phyloP scores from a whole-genome alignment of 2,329 filamentous ascomycete genomes.

The Falciphora oryzae region DNA sequence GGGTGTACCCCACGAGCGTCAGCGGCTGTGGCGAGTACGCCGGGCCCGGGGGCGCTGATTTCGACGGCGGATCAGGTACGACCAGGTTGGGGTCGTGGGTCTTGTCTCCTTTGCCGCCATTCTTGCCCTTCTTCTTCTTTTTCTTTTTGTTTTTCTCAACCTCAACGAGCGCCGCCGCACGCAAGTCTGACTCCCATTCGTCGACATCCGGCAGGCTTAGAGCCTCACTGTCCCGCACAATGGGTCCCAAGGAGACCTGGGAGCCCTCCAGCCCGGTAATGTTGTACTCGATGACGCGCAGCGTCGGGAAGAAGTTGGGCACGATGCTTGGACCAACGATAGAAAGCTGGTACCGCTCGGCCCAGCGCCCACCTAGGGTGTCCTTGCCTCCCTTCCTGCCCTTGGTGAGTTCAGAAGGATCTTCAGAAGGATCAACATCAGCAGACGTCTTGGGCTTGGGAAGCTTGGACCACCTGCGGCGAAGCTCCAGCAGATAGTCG shows the following conservation, averaged over 20 bases:
- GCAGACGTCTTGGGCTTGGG: slow-evolving; percentile 33
- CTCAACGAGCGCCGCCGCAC: slow-evolving; percentile 14
- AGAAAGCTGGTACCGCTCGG: slow-evolving; percentile 77
- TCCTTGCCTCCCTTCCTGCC: slow-evolving; percentile 20
- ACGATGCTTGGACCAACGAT: slow-evolving; percentile 83
- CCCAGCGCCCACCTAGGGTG: slow-evolving; percentile 49
- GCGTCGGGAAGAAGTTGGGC: slow-evolving; percentile 84
- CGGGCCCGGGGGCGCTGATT: slow-evolving; percentile 70
- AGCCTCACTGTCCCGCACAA: slow-evolving; percentile 17
- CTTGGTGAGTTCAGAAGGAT: slow-evolving; percentile 17
- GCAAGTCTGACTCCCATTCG: background rate
- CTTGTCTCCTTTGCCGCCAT: slow-evolving; percentile 40
- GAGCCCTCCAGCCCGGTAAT: slow-evolving; percentile 65
- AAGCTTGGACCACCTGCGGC: slow-evolving; percentile 70
- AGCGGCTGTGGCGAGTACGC: slow-evolving; percentile 84
- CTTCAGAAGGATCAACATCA: slow-evolving; percentile 18
- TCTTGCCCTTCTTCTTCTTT: slow-evolving; percentile 36
- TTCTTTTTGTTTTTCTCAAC: slow-evolving; percentile 31
- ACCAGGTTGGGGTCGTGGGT: slow-evolving; percentile 55
- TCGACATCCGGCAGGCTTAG: slow-evolving; percentile 21
- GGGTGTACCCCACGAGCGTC: slow-evolving; percentile 72
- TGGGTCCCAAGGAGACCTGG: slow-evolving; percentile 35
- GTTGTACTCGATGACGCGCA: slow-evolving; percentile 94
- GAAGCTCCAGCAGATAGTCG: slow-evolving; percentile 74
- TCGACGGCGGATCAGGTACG: slow-evolving; percentile 67